phyloP scores from a whole-genome alignment of 495 filamentous ascomycete species.

The Aspergillus cavernicola region DNA sequence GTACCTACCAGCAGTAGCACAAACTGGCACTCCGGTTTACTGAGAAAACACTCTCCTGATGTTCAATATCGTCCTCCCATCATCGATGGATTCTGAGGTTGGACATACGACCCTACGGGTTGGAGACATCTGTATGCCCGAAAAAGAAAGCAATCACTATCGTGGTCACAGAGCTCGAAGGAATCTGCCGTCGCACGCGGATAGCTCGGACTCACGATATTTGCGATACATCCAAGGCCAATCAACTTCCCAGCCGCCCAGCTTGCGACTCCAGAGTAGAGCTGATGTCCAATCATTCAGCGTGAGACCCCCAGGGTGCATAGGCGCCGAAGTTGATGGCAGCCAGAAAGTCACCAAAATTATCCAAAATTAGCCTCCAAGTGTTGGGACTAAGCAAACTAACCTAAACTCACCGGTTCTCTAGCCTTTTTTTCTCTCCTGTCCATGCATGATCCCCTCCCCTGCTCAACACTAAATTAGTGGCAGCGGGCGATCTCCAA shows the following conservation, averaged over 20 bases:
- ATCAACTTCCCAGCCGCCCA: constrained; percentile 15
- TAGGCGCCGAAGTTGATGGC: constrained; percentile 16
- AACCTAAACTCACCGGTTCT: constrained; percentile 15
- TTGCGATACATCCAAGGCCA: constrained; percentile 12
- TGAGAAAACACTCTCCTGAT: not conserved
- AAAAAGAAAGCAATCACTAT: constrained; percentile 6
- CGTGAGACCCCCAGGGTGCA: constrained; percentile 10
- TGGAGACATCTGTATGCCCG: not conserved
- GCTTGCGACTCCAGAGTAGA: not conserved
- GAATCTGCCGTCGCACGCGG: constrained; percentile 6
- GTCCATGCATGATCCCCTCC: constrained; percentile 16
- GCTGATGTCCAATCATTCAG: constrained; percentile 21
- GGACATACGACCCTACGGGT: not conserved
- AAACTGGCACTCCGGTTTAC: not conserved
- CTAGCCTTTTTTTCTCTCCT: constrained; percentile 3
- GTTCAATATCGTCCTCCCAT: too few species aligned
- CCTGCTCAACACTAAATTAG: constrained; percentile 8
- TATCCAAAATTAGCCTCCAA: constrained; percentile 26
- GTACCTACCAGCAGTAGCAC: not conserved
- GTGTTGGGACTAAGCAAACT: constrained; percentile 12
- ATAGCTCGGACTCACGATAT: constrained; percentile 8
- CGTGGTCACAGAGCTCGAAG: not conserved
- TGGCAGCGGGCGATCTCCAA: constrained; percentile 17
- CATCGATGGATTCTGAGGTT: not conserved
- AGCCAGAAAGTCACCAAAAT: constrained; percentile 16